Conservation (phyloP, 352 stramenopile genomes). For the Phytophthora pluvialis region DNA sequence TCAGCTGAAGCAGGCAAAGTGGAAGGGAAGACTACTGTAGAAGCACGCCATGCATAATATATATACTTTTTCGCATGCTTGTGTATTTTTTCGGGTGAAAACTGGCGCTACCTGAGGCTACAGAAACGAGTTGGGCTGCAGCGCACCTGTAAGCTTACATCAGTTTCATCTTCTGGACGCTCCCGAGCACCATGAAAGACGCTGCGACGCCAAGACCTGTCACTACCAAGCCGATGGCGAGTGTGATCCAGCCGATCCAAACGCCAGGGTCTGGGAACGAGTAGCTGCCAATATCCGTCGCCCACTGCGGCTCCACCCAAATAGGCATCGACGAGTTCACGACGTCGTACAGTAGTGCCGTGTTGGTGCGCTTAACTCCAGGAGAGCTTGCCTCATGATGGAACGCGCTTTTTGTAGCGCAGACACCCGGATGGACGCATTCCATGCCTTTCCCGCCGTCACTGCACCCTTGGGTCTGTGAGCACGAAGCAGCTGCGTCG, state of each 20-base stretch:
- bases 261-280: conserved; percentile 81
- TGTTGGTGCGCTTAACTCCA: conserved; percentile 58
- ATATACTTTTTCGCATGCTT: conserved; percentile 24
- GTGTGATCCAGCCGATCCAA: conserved; percentile 75
- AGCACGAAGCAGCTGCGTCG: conserved; percentile 46
- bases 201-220: conserved; percentile 48
- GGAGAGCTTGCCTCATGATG: conserved; percentile 85
- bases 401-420: conserved; percentile 56
- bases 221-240: conserved; percentile 56
- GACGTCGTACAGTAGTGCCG: conserved; percentile 59
- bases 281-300: conserved; percentile 70
- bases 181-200: conserved; percentile 57
- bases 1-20: neutral
- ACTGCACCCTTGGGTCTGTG: conserved; percentile 60
- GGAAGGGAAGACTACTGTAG: neutral
- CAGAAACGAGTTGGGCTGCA: neutral
- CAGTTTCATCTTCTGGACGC: conserved; percentile 87
- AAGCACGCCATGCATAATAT: conserved; percentile 13
- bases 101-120: neutral
- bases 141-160: conserved; percentile 48
- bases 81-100: conserved; percentile 21
- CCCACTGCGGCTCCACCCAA: conserved; percentile 80
- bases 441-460: conserved; percentile 61
- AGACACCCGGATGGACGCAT: conserved; percentile 83
- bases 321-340: conserved; percentile 73